Evolutionary conservation across 2,329 filamentous ascomycete species (phyloP), one percentile per base, ranked within the genome.

Genomic region (Penicillium sp.): DNA sequence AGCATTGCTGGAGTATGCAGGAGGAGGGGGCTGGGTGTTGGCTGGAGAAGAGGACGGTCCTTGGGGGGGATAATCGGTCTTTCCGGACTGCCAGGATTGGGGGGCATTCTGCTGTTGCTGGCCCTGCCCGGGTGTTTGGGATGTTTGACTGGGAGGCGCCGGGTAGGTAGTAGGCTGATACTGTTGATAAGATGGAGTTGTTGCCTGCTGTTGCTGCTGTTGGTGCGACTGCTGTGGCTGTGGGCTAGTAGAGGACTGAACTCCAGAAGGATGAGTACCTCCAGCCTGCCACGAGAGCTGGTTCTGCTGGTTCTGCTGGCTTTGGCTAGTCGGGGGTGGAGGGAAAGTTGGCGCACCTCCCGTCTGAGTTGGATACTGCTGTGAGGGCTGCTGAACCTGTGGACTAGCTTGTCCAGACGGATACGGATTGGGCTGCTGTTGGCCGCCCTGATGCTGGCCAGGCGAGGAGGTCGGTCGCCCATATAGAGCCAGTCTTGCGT

Each of bases 401-500:
- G 56, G 62, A 6, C 56, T 58, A 20, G 60, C 47, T 40, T 56
- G 55, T 18, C 59, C 56, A 12, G 60, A 53, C 8, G 59, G 57
- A n/a, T 60, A 56, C 7, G 54, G 53, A 12, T 51, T 53, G 12
- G 42, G 18, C 44, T 48, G 54, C 29, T 55, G 52, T 7, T 67
- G 27, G 37, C 49, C 29, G 25, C 54, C 46, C 20, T 57, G 48
- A 6, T 60, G 58, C 8, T 57, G 52, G 47, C 48, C 49, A 53
- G 61, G 53, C 41, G 65, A 61, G 29, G 69, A 67, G 62, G 65
- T 46, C 52, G 72, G 61, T 47, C 65, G 69, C 5, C 67, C 73
- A 67, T 63, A 73, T 35, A 72, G 66, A 25, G 55, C 66, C 47
- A 73, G 65, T 59, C 65, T 72, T 12, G 71, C 63, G 60, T 85